These are phyloP conservation scores for Hyaloscypha finlandica DNA, from an alignment of 495 filamentous ascomycete species.

Conservation along the genomic window DNA sequence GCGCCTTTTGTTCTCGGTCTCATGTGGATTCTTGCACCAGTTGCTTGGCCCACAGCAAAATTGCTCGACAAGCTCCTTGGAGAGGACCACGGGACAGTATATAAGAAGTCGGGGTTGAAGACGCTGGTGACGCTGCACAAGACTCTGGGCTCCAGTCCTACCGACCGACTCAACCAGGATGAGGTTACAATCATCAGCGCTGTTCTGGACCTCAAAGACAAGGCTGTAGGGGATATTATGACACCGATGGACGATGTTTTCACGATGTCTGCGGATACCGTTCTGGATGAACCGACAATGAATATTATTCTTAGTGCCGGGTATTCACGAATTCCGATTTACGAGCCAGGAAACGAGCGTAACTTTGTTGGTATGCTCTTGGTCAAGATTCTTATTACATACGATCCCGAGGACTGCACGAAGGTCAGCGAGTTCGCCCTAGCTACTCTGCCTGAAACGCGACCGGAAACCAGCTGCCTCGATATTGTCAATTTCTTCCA, in stretches of 20 bases:
- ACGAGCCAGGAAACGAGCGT: slow-evolving; percentile 75
- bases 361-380: slow-evolving; percentile 98
- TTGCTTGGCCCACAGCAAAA: slow-evolving; percentile 79
- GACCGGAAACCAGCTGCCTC: slow-evolving; percentile 91
- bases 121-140: slow-evolving; percentile 92
- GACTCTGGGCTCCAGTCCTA: slow-evolving; percentile 76
- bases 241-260: slow-evolving; percentile 98
- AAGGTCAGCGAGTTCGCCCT: slow-evolving; percentile 85
- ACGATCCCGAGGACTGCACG: slow-evolving; percentile 90
- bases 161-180: slow-evolving; percentile 90
- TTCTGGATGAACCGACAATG: slow-evolving; percentile 91
- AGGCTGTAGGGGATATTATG: slow-evolving; percentile 93
- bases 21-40: slow-evolving; percentile 81
- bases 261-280: slow-evolving; percentile 87
- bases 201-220: slow-evolving; percentile 94
- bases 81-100: slow-evolving; percentile 80
- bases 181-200: slow-evolving; percentile 99
- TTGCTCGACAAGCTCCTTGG: slow-evolving; percentile 74
- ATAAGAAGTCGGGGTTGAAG: slow-evolving; percentile 83
- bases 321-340: slow-evolving; percentile 93
- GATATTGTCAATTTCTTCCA: slow-evolving; percentile 99
- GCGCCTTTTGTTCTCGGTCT: slow-evolving; percentile 82
- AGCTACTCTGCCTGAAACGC: slow-evolving; percentile 91
- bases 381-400: slow-evolving; percentile 98
- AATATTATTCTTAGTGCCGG: slow-evolving; percentile 88